Percentiles rank a stretch among this genome's conserved stretches.
Conservation (phyloP, 1,284 basidiomycete species). For the Leccinum fallax region DNA sequence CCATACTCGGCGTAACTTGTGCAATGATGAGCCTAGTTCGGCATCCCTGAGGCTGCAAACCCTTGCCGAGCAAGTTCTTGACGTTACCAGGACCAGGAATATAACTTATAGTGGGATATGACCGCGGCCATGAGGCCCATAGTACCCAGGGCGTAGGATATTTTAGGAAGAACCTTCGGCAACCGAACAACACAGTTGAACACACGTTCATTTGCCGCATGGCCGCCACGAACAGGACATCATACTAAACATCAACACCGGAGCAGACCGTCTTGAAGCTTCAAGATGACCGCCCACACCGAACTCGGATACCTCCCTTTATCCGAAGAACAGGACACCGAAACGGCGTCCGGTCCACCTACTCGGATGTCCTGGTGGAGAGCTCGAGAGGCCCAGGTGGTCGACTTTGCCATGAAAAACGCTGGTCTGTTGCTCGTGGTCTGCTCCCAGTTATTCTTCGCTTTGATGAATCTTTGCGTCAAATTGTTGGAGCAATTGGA, state of each 20-base stretch:
- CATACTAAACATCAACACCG: not conserved
- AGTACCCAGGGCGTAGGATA: not conserved
- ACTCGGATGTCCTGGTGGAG: not conserved
- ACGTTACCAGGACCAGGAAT: not conserved
- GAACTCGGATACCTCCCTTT: not conserved
- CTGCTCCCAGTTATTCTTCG: slow-evolving; percentile 61
- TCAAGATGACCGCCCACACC: not conserved
- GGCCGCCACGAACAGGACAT: not conserved
- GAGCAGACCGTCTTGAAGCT: not conserved
- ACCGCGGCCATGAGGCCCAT: not conserved
- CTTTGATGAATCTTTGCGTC: slow-evolving; percentile 61
- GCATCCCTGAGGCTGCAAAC: not conserved
- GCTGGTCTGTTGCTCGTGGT: slow-evolving; percentile 64
- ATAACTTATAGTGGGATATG: not conserved
- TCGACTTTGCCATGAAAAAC: slow-evolving; percentile 38
- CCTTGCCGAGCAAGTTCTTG: not conserved
- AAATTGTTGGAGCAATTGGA: slow-evolving; percentile 62
- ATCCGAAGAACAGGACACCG: not conserved
- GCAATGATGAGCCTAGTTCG: not conserved
- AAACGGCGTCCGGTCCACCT: not conserved
- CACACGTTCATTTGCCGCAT: not conserved
- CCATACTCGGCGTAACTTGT: not conserved
- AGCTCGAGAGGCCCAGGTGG: not conserved
- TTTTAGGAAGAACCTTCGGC: not conserved
- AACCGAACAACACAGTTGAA: not conserved